Evolutionary conservation across 805 yeast species (phyloP).

Genomic region (Kodamaea kaohsiungensis): DNA sequence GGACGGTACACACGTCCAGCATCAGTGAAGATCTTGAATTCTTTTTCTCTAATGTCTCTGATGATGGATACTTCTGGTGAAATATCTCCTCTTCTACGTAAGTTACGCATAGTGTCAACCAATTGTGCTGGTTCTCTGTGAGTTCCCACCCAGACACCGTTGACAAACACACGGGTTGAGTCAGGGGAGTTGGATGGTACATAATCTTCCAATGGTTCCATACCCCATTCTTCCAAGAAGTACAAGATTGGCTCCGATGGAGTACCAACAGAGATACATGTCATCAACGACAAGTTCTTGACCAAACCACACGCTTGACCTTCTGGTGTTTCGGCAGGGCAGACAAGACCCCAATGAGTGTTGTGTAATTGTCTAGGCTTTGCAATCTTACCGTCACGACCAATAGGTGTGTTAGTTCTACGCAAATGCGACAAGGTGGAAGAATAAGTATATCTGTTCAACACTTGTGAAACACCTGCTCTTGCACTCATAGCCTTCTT

Average conservation of each 20-base stretch:
- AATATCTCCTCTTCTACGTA: slow-evolving; percentile 94
- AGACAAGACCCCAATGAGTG: slow-evolving; percentile 99
- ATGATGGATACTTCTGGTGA: slow-evolving; percentile 95
- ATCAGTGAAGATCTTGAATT: slow-evolving; percentile 93
- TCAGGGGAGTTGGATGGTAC: slow-evolving; percentile 89
- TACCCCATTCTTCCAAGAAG: slow-evolving; percentile 98
- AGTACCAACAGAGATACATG: slow-evolving; percentile 97
- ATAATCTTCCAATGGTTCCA: slow-evolving; percentile 96
- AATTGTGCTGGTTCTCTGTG: slow-evolving; percentile 94
- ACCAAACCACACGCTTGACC: slow-evolving; percentile 99
- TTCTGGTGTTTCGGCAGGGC: slow-evolving; percentile 99
- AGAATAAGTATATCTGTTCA: slow-evolving; percentile 96
- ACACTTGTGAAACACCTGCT: slow-evolving; percentile 99
- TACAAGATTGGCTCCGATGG: slow-evolving; percentile 94
- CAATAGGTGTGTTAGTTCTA: slow-evolving; percentile 98
- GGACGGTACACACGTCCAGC: slow-evolving; percentile 99
- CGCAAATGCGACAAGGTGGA: slow-evolving; percentile 98
- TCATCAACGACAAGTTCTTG: slow-evolving; percentile 92
- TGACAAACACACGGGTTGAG: slow-evolving; percentile 91
- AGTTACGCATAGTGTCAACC: slow-evolving; percentile 84
- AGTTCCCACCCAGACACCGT: slow-evolving; percentile 99
- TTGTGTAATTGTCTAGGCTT: slow-evolving; percentile 98
- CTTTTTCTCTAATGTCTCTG: slow-evolving; percentile 95
- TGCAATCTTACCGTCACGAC: slow-evolving; percentile 98
- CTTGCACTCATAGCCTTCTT: slow-evolving; percentile 98